Evolutionary conservation across 1,284 basidiomycete species (phyloP).

Genomic region (Thelephora terrestris): DNA sequence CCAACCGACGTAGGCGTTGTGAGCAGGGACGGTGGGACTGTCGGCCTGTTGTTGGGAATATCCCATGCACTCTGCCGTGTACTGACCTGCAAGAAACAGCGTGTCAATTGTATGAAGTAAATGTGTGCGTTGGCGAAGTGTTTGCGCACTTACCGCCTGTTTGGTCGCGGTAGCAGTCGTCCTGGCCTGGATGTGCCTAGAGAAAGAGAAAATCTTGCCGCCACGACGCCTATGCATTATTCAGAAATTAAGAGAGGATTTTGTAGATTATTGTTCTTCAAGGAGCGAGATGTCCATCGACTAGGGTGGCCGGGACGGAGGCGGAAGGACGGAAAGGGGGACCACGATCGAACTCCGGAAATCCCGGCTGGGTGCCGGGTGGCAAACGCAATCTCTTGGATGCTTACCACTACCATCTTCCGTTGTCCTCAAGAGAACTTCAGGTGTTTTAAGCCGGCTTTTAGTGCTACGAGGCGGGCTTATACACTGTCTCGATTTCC

Average conservation of each 20-base stretch:
- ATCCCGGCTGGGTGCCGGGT: too few species aligned
- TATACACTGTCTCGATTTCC: conserved; percentile 17
- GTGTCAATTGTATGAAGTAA: neutral
- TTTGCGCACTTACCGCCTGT: conserved; percentile 8
- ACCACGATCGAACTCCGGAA: too few species aligned
- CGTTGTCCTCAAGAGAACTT: neutral
- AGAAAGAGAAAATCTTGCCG: conserved; percentile 5
- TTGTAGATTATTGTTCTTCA: neutral
- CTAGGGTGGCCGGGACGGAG: neutral
- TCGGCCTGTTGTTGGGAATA: neutral
- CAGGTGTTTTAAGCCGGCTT: neutral
- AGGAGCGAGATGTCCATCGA: neutral
- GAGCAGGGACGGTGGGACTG: neutral
- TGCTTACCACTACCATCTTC: too few species aligned
- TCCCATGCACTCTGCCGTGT: neutral
- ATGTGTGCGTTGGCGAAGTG: neutral
- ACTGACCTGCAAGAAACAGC: conserved; percentile 2
- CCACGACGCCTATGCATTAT: conserved; percentile 10
- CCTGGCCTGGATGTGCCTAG: conserved; percentile 4
- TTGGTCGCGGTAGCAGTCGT: conserved; percentile 9
- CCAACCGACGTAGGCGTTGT: neutral
- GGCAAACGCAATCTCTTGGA: too few species aligned
- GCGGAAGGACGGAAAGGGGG: neutral
- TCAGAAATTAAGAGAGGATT: neutral
- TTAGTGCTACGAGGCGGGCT: neutral